Conservation (phyloP, 257 asterid species). For the Solanum megistacrolobum region DNA sequence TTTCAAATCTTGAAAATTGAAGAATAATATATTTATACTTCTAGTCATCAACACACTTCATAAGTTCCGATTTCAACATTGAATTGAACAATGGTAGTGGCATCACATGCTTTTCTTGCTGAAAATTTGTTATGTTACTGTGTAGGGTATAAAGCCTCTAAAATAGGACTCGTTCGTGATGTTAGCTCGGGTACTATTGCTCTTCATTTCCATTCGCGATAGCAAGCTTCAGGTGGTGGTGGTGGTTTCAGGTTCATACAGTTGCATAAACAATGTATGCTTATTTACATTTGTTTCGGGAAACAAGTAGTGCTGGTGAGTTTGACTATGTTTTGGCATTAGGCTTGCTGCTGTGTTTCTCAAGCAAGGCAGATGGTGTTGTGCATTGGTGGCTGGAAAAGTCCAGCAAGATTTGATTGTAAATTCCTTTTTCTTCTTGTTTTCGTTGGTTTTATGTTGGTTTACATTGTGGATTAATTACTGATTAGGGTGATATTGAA, state of each 20-base stretch:
- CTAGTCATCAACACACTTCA: not conserved
- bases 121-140: not conserved
- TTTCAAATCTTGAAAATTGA: not conserved
- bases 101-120: not conserved
- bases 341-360: not conserved
- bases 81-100: not conserved
- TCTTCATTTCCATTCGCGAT: not conserved
- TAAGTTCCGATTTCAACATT: not conserved
- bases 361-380: not conserved
- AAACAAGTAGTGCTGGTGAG: not conserved
- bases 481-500: not conserved
- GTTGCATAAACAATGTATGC: not conserved
- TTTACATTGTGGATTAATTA: not conserved
- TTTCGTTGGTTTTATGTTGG: not conserved
- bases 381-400: not conserved
- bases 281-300: not conserved
- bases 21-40: not conserved
- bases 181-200: not conserved
- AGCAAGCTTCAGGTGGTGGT: not conserved
- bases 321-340: not conserved
- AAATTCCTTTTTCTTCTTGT: not conserved
- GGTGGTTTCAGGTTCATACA: not conserved
- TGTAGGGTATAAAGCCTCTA: slow-evolving; percentile 14
- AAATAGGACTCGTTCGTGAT: not conserved
- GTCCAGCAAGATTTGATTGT: not conserved